A percentile compares a stretch with the other conserved stretches of the same genome.
Evolutionary conservation across 2,329 filamentous ascomycete species (phyloP).

Genomic region (Alternaria sp.): DNA sequence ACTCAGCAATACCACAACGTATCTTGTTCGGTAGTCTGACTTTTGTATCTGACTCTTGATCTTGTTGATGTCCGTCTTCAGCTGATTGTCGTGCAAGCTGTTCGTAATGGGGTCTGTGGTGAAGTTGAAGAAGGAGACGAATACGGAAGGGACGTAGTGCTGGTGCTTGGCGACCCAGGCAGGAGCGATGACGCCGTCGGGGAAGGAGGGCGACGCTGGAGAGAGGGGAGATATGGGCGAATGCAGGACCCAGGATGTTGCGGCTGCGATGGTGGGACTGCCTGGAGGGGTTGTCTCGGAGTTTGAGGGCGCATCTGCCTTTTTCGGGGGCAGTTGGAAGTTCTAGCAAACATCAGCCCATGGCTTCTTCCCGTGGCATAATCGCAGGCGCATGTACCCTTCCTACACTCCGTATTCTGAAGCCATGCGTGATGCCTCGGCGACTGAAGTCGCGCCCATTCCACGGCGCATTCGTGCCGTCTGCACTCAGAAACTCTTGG

Average conservation of each 20-base stretch:
- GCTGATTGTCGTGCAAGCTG: slow-evolving; percentile 81
- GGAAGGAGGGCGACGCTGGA: slow-evolving; percentile 80
- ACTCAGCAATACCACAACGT: slow-evolving; percentile 78
- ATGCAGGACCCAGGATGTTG: slow-evolving; percentile 66
- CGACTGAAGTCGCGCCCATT: slow-evolving; percentile 61
- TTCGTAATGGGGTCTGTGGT: slow-evolving; percentile 74
- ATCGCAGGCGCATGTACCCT: slow-evolving; percentile 66
- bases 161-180: slow-evolving; percentile 91
- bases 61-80: slow-evolving; percentile 85
- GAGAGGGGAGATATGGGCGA: slow-evolving; percentile 91
- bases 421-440: slow-evolving; percentile 58
- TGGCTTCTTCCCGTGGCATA: slow-evolving; percentile 13
- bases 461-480: slow-evolving; percentile 72
- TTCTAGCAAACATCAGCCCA: slow-evolving; percentile 48
- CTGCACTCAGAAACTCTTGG: slow-evolving; percentile 68
- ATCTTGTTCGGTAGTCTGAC: slow-evolving; percentile 78
- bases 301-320: slow-evolving; percentile 65
- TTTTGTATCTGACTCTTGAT: slow-evolving; percentile 71
- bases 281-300: slow-evolving; percentile 58
- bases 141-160: slow-evolving; percentile 77
- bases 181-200: slow-evolving; percentile 84
- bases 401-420: slow-evolving; percentile 75
- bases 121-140: slow-evolving; percentile 81
- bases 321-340: slow-evolving; percentile 66
- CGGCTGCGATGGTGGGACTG: slow-evolving; percentile 60